Evolutionary conservation across 73 alveolate species (phyloP).

Genomic region (Stentor roeselii): DNA sequence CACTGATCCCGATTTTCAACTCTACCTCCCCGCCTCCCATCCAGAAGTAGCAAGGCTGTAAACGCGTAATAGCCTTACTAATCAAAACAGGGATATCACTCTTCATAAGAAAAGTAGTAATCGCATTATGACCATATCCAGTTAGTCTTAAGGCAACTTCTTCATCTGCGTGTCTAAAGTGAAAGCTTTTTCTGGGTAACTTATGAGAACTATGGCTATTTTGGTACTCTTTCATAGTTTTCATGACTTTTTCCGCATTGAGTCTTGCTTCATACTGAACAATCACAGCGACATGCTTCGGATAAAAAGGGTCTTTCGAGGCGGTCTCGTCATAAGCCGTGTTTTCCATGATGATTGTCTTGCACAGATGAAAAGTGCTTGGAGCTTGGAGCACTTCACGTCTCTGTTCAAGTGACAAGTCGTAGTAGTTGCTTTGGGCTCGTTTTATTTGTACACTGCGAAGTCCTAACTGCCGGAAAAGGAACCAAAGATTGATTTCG

Average conservation of each 20-base stretch:
- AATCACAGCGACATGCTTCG: slow-evolving; percentile 48
- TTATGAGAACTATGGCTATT: slow-evolving; percentile 30
- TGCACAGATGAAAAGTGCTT: slow-evolving; percentile 51
- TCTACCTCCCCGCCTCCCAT: slow-evolving; percentile 76
- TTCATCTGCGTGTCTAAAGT: slow-evolving; percentile 56
- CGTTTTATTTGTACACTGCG: slow-evolving; percentile 28
- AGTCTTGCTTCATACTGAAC: slow-evolving; percentile 51
- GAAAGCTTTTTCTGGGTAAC: slow-evolving; percentile 52
- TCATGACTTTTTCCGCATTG: slow-evolving; percentile 43
- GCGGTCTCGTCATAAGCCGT: slow-evolving; percentile 40
- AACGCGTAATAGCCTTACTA: slow-evolving; percentile 29
- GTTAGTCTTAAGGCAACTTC: slow-evolving; percentile 52
- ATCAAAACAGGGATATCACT: slow-evolving; percentile 39
- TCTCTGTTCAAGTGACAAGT: slow-evolving; percentile 46
- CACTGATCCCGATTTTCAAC: slow-evolving; percentile 50
- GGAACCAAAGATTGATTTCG: slow-evolving; percentile 13
- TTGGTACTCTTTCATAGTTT: slow-evolving; percentile 39
- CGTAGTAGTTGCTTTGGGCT: slow-evolving; percentile 53
- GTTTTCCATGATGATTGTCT: slow-evolving; percentile 67
- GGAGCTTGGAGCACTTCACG: slow-evolving; percentile 54
- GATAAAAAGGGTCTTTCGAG: slow-evolving; percentile 46
- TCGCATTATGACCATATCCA: slow-evolving; percentile 63
- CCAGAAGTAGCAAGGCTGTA: slow-evolving; percentile 51
- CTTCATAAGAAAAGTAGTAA: slow-evolving; percentile 71
- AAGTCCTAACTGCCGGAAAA: background rate